These are phyloP conservation scores for Leptodermis oblonga DNA, from an alignment of 257 asterid species.

Conservation along the genomic window DNA sequence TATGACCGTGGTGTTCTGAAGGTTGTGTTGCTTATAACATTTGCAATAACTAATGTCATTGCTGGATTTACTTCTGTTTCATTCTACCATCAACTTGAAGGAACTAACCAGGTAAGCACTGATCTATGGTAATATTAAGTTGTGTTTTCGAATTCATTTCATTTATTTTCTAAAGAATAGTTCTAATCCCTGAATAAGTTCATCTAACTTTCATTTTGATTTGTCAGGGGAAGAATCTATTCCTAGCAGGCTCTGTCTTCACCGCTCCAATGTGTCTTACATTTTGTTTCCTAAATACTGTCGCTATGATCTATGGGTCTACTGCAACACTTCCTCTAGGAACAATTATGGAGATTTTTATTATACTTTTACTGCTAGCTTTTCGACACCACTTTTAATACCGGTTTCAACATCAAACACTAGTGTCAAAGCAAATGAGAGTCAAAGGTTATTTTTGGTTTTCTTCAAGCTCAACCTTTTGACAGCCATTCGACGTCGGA, in stretches of 20 bases:
- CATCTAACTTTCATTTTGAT: constrained; percentile 18
- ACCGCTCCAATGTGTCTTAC: constrained; percentile 18
- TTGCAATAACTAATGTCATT: constrained; percentile 15
- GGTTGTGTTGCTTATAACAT: constrained; percentile 12
- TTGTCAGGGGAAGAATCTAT: constrained; percentile 15
- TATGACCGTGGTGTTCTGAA: constrained; percentile 10
- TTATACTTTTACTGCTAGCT: constrained; percentile 15
- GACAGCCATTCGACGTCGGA: no score
- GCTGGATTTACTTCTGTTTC: constrained; percentile 21
- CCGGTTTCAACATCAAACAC: no score
- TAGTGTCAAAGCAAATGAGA: no score
- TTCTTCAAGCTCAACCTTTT: no score
- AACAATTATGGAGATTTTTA: constrained; percentile 15
- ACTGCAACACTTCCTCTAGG: constrained; percentile 26
- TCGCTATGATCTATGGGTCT: constrained; percentile 18
- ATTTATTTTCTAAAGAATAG: no score
- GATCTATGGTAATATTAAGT: background rate
- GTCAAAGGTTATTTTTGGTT: no score
- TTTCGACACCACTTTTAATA: no score
- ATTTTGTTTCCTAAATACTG: constrained; percentile 21
- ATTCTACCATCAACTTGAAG: constrained; percentile 22
- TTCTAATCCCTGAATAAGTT: constrained; percentile 15
- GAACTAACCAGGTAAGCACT: constrained; percentile 20
- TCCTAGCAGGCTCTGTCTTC: constrained; percentile 22
- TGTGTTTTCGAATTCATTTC: background rate